These are phyloP conservation scores for Chloroidium sp. DNA, from an alignment of 163 green algal species.

Conservation along the genomic window DNA sequence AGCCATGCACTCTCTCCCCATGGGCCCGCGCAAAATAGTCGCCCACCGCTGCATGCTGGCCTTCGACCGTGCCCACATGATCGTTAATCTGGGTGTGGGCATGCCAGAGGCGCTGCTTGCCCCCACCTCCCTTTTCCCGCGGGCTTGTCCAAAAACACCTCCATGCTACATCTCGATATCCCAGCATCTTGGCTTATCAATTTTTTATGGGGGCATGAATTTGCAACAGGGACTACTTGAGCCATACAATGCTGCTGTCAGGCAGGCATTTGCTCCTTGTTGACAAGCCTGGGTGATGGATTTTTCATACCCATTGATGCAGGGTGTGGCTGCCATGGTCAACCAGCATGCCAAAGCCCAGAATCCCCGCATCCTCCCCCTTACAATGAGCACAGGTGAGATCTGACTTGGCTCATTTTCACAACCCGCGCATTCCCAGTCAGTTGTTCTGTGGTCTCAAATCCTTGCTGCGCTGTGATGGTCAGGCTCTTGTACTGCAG, in stretches of 20 bases:
- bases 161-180: too few species aligned
- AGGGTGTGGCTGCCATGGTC: conserved; percentile 40
- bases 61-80: conserved; percentile 19
- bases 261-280: too few species aligned
- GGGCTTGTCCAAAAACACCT: too few species aligned
- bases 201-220: too few species aligned
- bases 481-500: background rate
- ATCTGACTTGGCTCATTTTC: background rate
- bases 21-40: conserved; percentile 30
- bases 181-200: too few species aligned
- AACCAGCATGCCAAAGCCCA: conserved; percentile 14
- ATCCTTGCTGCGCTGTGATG: too few species aligned
- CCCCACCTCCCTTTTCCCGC: too few species aligned
- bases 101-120: conserved; percentile 31
- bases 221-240: too few species aligned
- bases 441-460: too few species aligned
- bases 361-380: conserved; percentile 16
- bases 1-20: conserved; percentile 4
- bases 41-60: conserved; percentile 38
- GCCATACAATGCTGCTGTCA: too few species aligned
- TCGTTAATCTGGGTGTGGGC: conserved; percentile 52
- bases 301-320: background rate
- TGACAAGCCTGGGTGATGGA: too few species aligned
- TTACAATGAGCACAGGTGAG: conserved; percentile 30
- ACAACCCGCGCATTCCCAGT: background rate